These are phyloP conservation scores for Tylopilus sp. DNA, from an alignment of 1,284 basidiomycete genomes.

Conservation along the genomic window DNA sequence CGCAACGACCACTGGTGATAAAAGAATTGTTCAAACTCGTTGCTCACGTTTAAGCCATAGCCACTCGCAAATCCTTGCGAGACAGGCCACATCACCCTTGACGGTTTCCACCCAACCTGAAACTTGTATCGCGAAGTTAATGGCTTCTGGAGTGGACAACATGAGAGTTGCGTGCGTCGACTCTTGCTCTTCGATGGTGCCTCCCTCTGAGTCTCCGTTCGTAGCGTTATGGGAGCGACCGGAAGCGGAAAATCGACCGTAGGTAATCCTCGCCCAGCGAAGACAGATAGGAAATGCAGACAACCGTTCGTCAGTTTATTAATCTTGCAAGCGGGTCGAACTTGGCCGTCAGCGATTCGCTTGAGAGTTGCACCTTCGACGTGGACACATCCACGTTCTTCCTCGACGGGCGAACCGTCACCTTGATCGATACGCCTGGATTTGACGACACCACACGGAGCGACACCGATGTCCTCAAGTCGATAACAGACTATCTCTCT, in stretches of 20 bases:
- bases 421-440: slow-evolving; percentile 38
- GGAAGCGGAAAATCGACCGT: slow-evolving; percentile 45
- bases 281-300: background rate
- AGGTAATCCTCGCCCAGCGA: slow-evolving; percentile 11
- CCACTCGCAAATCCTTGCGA: background rate
- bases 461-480: slow-evolving; percentile 36
- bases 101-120: background rate
- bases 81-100: background rate
- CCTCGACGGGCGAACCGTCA: slow-evolving; percentile 25
- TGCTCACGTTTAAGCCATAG: background rate
- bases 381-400: slow-evolving; percentile 30
- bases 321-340: slow-evolving; percentile 33
- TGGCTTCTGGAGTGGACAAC: slow-evolving; percentile 18
- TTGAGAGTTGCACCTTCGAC: slow-evolving; percentile 35
- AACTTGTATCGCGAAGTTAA: slow-evolving; percentile 6
- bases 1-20: slow-evolving; percentile 6
- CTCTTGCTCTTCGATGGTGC: background rate
- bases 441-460: slow-evolving; percentile 38
- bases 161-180: slow-evolving; percentile 28
- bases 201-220: slow-evolving; percentile 6
- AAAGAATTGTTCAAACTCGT: background rate
- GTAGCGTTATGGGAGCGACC: slow-evolving; percentile 43
- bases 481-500: slow-evolving; percentile 32
- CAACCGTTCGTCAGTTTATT: slow-evolving; percentile 26
- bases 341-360: slow-evolving; percentile 29